phyloP scores from a whole-genome alignment of 2,329 filamentous ascomycete species.

The Tolypocladium tropicale region DNA sequence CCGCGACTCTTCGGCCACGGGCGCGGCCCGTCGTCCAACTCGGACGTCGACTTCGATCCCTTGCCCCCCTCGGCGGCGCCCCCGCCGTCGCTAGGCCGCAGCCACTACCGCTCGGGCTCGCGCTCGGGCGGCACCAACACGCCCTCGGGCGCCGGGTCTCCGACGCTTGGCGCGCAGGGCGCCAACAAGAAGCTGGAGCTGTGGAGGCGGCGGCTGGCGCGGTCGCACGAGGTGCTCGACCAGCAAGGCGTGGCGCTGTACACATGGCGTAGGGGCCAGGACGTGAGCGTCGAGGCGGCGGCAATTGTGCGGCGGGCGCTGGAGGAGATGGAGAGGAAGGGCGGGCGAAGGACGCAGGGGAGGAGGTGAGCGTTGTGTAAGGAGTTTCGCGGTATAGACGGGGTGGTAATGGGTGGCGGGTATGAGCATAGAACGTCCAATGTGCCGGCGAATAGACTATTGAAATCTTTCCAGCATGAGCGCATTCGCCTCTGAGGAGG shows the following conservation, averaged over 20 bases:
- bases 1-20: conserved; percentile 19
- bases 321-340: conserved; percentile 26
- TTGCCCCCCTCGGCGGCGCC: conserved; percentile 22
- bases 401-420: not conserved
- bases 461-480: not conserved
- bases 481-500: too few species aligned
- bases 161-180: conserved; percentile 20
- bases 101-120: conserved; percentile 15
- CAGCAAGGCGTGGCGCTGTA: conserved; percentile 56
- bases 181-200: conserved; percentile 61
- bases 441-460: not conserved
- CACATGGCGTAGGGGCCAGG: conserved; percentile 62
- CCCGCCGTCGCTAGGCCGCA: conserved; percentile 7
- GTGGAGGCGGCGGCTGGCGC: conserved; percentile 58
- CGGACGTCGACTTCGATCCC: conserved; percentile 31
- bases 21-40: conserved; percentile 22
- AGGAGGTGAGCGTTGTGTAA: not conserved
- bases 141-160: conserved; percentile 19
- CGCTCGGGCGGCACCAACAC: conserved; percentile 19
- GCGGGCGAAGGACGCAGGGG: not conserved
- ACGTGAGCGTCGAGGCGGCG: conserved; percentile 57
- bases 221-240: conserved; percentile 54
- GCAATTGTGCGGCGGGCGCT: conserved; percentile 50
- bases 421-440: not conserved
- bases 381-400: not conserved